Evolutionary conservation across 495 filamentous ascomycete genomes (phyloP), one percentile per base, ranked within the genome.

Genomic region (Talaromyces proteolyticus): DNA sequence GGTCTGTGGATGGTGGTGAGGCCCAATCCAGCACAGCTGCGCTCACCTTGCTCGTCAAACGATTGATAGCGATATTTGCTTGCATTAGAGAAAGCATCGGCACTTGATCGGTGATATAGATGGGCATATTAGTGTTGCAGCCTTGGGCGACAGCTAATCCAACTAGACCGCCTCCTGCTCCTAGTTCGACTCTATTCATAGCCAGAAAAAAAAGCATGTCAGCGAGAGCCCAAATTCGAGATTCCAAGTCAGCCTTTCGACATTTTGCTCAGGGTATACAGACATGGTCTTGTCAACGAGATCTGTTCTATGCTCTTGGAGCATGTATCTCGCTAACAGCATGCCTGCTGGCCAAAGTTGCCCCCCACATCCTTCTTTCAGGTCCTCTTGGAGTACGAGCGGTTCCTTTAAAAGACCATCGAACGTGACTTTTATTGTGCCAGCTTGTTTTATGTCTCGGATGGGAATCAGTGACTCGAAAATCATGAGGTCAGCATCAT

Each of bases 261-360:
- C n/a, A n/a, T n/a, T n/a, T n/a, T n/a, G n/a, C n/a, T n/a, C n/a
- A 45, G 50, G 42, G 46, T 47, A 47, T 55, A 85, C 86, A 61
- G 60, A 95, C 91, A 96, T 91, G 59, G 80, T 77, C 52, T 84
- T 82, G 19, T 76, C 72, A 48, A 67, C 61, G 53, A 96, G 57
- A 42, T 76, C 66, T 21, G 76, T 69, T 51, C 69, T 63, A 55
- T 87, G 86, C 53, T 80, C 81, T 44, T 80, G 74, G 29, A 98
- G 72, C 69, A 96, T 72, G 60, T 96, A 94, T 61, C 84, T 88
- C 8, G 85, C 79, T 21, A 98, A 68, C 2, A 91, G 82, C 81
- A 91, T 86, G 8, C 93, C 93, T 1, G 93, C 93, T 0, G 91
- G 93, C 93, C 93, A 97, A 12, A 94, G 71, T 60, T 90, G 85